Conservation (phyloP, 2,329 filamentous ascomycete species). For the Penicillium sp. region DNA sequence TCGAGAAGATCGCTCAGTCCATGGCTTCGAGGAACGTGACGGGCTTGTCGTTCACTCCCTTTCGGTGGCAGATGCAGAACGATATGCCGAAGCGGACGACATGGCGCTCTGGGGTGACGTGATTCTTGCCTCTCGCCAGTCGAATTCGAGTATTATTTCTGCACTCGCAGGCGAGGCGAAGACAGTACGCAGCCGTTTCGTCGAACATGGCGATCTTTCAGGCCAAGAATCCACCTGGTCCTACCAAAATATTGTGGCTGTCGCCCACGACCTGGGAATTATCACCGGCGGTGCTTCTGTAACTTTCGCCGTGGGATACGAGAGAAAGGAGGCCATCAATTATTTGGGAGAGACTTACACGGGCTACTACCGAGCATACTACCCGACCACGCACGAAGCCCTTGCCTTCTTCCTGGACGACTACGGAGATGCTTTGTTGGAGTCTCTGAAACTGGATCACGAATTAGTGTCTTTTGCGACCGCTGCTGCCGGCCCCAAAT, state of each 20-base stretch:
- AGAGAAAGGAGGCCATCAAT: conserved; percentile 41
- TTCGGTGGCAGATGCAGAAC: conserved; percentile 28
- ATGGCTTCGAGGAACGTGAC: conserved; percentile 25
- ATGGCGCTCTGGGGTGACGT: conserved; percentile 46
- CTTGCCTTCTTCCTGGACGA: conserved; percentile 43
- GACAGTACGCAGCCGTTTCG: conserved; percentile 34
- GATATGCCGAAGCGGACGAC: conserved; percentile 37
- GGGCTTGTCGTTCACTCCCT: conserved; percentile 34
- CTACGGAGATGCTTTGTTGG: conserved; percentile 35
- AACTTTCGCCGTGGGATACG: conserved; percentile 45
- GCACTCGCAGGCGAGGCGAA: conserved; percentile 30
- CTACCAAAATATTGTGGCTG: conserved; percentile 33
- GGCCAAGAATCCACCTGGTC: conserved; percentile 25
- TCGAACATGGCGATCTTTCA: conserved; percentile 29
- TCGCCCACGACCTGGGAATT: conserved; percentile 41
- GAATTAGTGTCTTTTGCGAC: conserved; percentile 30
- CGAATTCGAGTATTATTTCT: conserved; percentile 26
- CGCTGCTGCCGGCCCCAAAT: conserved; percentile 37
- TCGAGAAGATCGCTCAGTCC: conserved; percentile 22
- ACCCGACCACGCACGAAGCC: conserved; percentile 33
- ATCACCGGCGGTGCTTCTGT: conserved; percentile 30
- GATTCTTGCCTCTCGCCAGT: conserved; percentile 40
- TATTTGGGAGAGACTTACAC: conserved; percentile 43
- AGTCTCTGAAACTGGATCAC: conserved; percentile 35
- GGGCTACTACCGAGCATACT: conserved; percentile 40